phyloP scores from a whole-genome alignment of 2,329 filamentous ascomycete genomes.

The Calonectria henricotiae region DNA sequence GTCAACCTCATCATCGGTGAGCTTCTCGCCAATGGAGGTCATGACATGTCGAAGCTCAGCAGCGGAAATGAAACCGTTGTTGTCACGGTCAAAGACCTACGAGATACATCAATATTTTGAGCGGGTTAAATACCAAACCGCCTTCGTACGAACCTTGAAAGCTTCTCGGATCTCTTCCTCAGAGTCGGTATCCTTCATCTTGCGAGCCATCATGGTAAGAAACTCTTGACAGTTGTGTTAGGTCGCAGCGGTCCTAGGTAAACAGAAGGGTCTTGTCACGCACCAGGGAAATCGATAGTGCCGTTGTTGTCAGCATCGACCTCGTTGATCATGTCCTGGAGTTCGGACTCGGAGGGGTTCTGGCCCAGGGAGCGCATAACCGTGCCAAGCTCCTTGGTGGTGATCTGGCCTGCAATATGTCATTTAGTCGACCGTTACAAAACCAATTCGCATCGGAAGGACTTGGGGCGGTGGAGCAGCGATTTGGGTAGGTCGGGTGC shows the following conservation, averaged over 20 bases:
- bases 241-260: constrained; percentile 18
- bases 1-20: constrained; percentile 91
- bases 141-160: constrained; percentile 76
- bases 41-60: constrained; percentile 92
- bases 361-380: constrained; percentile 93
- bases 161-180: constrained; percentile 93
- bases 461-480: constrained; percentile 23
- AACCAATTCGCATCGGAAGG: constrained; percentile 33
- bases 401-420: constrained; percentile 81
- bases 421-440: constrained; percentile 45
- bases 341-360: constrained; percentile 90
- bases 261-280: constrained; percentile 49
- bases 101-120: constrained; percentile 18
- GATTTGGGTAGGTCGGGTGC: constrained; percentile 32
- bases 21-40: constrained; percentile 93
- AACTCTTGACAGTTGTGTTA: constrained; percentile 74
- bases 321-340: constrained; percentile 96
- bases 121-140: background rate
- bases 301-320: constrained; percentile 94
- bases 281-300: constrained; percentile 93
- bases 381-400: constrained; percentile 90
- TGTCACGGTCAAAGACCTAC: constrained; percentile 87
- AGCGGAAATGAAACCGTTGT: constrained; percentile 93
- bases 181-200: constrained; percentile 95
- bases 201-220: constrained; percentile 93